phyloP scores from a whole-genome alignment of 2,329 filamentous ascomycete genomes.

The Berkeleyomyces rouxiae region DNA sequence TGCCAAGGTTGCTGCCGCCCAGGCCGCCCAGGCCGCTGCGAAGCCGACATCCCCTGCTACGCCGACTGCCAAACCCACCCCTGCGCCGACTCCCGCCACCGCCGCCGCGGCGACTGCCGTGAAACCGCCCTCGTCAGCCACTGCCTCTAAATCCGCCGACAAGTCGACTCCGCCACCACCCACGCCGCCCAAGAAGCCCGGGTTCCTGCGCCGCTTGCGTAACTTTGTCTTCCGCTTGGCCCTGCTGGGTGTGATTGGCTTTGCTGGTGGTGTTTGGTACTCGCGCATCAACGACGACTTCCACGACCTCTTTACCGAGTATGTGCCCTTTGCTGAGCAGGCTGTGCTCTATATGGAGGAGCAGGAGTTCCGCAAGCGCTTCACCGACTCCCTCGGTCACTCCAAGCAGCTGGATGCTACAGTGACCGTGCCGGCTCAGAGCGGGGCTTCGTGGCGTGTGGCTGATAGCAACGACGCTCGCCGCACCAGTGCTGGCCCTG shows the following conservation, averaged over 20 bases:
- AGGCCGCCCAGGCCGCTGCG: constrained; percentile 18
- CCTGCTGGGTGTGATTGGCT: constrained; percentile 60
- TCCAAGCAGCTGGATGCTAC: constrained; percentile 44
- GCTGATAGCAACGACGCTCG: constrained; percentile 42
- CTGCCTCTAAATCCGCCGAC: constrained; percentile 11
- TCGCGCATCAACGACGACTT: constrained; percentile 92
- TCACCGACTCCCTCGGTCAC: constrained; percentile 39
- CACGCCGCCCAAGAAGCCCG: constrained; percentile 37
- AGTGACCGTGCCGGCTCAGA: constrained; percentile 70
- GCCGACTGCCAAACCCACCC: constrained; percentile 17
- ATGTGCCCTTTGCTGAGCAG: constrained; percentile 85
- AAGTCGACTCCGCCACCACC: constrained; percentile 19
- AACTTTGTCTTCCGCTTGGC: constrained; percentile 63
- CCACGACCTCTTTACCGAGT: constrained; percentile 98
- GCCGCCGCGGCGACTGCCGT: constrained; percentile 6
- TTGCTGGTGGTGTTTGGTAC: constrained; percentile 80
- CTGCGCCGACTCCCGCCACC: not conserved
- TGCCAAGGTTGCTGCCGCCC: constrained; percentile 17
- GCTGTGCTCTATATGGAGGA: constrained; percentile 92
- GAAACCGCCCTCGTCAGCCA: constrained; percentile 21
- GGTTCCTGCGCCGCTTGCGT: constrained; percentile 54
- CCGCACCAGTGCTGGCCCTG: constrained; percentile 42
- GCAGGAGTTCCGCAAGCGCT: constrained; percentile 76
- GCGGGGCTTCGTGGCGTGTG: constrained; percentile 68
- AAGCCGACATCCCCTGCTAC: constrained; percentile 15